A percentile compares a stretch with the other conserved stretches of the same genome.
Conservation (phyloP, 768 basidiomycete genomes). For the Phylloporus arenicola region DNA sequence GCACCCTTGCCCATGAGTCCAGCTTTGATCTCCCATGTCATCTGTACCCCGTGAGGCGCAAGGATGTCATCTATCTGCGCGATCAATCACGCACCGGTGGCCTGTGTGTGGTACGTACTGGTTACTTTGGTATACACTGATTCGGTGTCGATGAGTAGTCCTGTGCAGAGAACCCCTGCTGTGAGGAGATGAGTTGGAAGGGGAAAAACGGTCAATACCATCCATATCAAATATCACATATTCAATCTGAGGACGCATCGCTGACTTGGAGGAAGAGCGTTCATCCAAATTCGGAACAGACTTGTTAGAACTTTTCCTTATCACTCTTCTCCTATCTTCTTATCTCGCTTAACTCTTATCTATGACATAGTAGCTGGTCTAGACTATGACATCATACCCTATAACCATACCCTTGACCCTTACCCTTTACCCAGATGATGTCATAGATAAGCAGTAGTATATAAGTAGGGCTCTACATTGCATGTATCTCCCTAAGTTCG, state of each 20-base stretch:
- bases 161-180: slow-evolving; percentile 30
- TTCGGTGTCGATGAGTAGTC: slow-evolving; percentile 74
- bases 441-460: too few species aligned
- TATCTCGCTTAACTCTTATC: too few species aligned
- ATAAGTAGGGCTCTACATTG: too few species aligned
- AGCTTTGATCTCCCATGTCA: slow-evolving; percentile 90
- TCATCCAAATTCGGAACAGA: too few species aligned
- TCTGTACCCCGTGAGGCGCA: slow-evolving; percentile 60
- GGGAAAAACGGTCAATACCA: slow-evolving; percentile 33
- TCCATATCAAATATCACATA: slow-evolving; percentile 76
- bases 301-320: too few species aligned
- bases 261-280: not conserved
- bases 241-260: slow-evolving; percentile 33
- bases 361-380: too few species aligned
- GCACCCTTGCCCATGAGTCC: slow-evolving; percentile 83
- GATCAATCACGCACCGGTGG: not conserved
- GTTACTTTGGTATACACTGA: slow-evolving; percentile 72
- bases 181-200: not conserved
- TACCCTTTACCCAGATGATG: too few species aligned
- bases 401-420: too few species aligned
- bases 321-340: too few species aligned
- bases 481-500: too few species aligned
- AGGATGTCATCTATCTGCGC: slow-evolving; percentile 59
- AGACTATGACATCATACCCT: too few species aligned
- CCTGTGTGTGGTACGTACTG: slow-evolving; percentile 41